A percentile compares a stretch with the other conserved stretches of the same genome.
These are phyloP conservation scores for Phaseolus coccineus DNA, from an alignment of 331 rosid species.

Conservation along the genomic window DNA sequence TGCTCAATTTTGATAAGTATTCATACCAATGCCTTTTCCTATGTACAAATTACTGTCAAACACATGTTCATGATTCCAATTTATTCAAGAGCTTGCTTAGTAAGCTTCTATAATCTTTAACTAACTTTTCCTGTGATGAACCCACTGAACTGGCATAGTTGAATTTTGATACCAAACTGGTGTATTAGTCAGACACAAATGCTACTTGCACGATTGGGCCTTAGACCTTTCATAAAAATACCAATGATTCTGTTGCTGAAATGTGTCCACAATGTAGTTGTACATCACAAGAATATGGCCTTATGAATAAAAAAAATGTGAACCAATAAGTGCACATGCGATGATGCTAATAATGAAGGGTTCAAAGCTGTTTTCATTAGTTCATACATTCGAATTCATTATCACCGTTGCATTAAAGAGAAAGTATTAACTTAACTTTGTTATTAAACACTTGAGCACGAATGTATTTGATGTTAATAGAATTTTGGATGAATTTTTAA, in stretches of 20 bases:
- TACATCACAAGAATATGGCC: background rate
- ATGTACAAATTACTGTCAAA: slow-evolving; percentile 42
- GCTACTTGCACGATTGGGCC: slow-evolving; percentile 1
- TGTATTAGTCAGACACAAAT: slow-evolving; percentile 12
- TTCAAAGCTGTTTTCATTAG: background rate
- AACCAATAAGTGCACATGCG: background rate
- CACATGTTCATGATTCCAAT: slow-evolving; percentile 40
- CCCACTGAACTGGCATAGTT: slow-evolving; percentile 1
- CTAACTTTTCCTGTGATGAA: slow-evolving; percentile 1
- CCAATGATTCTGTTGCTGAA: background rate
- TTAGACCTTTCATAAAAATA: background rate
- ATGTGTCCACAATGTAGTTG: background rate
- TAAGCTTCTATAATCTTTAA: slow-evolving; percentile 37
- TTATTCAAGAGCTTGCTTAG: slow-evolving; percentile 32
- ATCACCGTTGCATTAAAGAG: background rate
- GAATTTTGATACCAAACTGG: slow-evolving; percentile 1
- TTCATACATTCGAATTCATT: background rate
- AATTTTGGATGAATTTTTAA: background rate
- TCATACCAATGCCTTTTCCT: background rate
- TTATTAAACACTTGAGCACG: background rate
- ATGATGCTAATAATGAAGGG: background rate
- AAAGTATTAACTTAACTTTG: background rate
- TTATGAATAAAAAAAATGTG: background rate
- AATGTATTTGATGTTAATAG: background rate
- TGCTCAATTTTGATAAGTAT: slow-evolving; percentile 37